Evolutionary conservation across 2,329 filamentous ascomycete genomes (phyloP).

Genomic region (Epichloe coenophiala): DNA sequence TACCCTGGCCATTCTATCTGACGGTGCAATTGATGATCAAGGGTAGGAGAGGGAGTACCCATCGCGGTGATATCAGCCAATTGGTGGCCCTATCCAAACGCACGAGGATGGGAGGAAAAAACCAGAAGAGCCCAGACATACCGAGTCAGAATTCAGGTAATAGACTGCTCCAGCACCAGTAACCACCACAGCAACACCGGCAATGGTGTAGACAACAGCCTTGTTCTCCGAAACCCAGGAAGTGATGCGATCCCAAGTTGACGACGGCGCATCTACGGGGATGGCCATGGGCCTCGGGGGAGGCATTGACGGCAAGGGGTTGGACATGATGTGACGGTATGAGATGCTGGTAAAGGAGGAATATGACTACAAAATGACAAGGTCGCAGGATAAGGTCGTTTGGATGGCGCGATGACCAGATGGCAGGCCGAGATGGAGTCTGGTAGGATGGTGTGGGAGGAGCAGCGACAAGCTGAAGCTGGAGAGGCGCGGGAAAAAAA

Average conservation of each 20-base stretch:
- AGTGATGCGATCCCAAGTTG: slow-evolving; percentile 79
- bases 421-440: slow-evolving; percentile 8
- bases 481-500: slow-evolving; percentile 17
- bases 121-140: slow-evolving; percentile 19
- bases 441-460: not conserved
- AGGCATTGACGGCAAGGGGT: slow-evolving; percentile 35
- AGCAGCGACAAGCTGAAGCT: slow-evolving; percentile 10
- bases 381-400: slow-evolving; percentile 13
- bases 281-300: slow-evolving; percentile 29
- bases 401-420: slow-evolving; percentile 9
- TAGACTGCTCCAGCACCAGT: slow-evolving; percentile 87
- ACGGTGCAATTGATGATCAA: not conserved
- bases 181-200: slow-evolving; percentile 82
- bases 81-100: not conserved
- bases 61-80: not conserved
- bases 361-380: slow-evolving; percentile 11
- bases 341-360: slow-evolving; percentile 9
- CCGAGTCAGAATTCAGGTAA: slow-evolving; percentile 57
- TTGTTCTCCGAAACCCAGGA: slow-evolving; percentile 94
- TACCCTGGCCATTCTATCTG: not conserved
- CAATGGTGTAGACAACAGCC: slow-evolving; percentile 88
- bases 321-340: slow-evolving; percentile 24
- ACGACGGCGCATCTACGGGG: slow-evolving; percentile 44
- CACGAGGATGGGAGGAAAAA: not conserved
- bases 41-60: not conserved